phyloP scores from a whole-genome alignment of 2,329 filamentous ascomycete species.

The Ophiostoma ulmi region DNA sequence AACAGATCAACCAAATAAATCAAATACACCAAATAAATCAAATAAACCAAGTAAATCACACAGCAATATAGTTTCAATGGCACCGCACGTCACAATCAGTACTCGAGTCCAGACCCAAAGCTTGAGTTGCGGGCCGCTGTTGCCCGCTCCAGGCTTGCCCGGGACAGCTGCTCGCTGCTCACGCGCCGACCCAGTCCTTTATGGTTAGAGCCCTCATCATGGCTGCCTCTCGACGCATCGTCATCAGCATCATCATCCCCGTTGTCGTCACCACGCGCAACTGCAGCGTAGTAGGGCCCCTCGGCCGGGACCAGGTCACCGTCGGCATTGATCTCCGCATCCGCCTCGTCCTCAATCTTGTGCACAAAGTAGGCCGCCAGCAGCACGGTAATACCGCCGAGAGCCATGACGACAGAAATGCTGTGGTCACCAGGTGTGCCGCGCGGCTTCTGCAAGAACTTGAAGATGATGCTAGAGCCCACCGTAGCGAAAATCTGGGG shows the following conservation, averaged over 20 bases:
- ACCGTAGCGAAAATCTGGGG: conserved; percentile 89
- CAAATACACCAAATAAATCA: neutral
- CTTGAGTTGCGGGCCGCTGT: conserved; percentile 46
- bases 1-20: neutral
- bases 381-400: conserved; percentile 74
- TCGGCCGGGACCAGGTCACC: conserved; percentile 39
- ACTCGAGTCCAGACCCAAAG: conserved; percentile 45
- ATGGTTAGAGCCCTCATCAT: conserved; percentile 3
- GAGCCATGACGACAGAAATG: conserved; percentile 78
- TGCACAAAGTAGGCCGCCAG: conserved; percentile 69
- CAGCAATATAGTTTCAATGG: neutral
- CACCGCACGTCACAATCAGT: conserved; percentile 31
- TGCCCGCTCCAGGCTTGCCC: conserved; percentile 44
- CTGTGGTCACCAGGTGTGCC: conserved; percentile 80
- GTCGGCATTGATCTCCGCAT: conserved; percentile 43
- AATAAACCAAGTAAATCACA: neutral
- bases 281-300: conserved; percentile 33
- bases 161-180: conserved; percentile 40
- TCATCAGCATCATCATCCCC: neutral
- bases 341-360: conserved; percentile 58
- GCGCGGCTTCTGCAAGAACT: conserved; percentile 77
- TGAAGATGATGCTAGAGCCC: conserved; percentile 78
- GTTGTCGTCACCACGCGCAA: conserved; percentile 10
- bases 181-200: conserved; percentile 35
- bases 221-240: neutral